Percentiles rank a stretch among this genome's conserved stretches.
Evolutionary conservation across 116 monocot species (phyloP).

Genomic region (Posidonia oceanica): DNA sequence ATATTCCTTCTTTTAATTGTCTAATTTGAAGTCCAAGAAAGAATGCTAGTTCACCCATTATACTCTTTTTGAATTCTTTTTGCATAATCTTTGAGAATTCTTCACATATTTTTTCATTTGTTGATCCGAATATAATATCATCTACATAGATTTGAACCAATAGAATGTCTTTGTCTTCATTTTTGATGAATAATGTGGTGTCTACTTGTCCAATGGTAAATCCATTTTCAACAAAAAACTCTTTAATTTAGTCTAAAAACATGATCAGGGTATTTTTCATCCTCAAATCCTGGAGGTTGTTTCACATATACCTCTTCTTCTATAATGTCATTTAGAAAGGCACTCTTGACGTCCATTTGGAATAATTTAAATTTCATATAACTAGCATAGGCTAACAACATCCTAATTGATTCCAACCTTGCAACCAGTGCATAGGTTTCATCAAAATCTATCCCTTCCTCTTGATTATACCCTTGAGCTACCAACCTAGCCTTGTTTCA

Average conservation of each 20-base stretch:
- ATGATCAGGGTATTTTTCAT: neutral
- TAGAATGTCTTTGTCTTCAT: neutral
- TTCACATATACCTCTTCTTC: neutral
- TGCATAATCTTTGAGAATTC: neutral
- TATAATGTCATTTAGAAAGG: neutral
- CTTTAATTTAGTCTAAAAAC: neutral
- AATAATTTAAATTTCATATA: neutral
- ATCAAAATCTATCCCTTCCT: too few species aligned
- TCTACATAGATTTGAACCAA: neutral
- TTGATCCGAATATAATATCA: neutral
- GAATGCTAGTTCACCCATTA: neutral
- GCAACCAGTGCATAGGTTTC: too few species aligned
- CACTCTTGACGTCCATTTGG: neutral
- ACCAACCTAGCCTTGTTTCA: neutral
- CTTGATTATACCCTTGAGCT: neutral
- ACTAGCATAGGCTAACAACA: too few species aligned
- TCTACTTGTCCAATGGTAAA: neutral
- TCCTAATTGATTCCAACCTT: too few species aligned
- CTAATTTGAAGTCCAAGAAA: neutral
- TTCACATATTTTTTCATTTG: neutral
- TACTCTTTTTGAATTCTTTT: neutral
- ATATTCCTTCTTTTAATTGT: neutral
- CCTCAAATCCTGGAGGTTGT: neutral
- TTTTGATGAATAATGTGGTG: neutral
- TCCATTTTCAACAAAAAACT: neutral